These are phyloP conservation scores for Scytalidium lignicola DNA, from an alignment of 2,329 filamentous ascomycete genomes.

Conservation along the genomic window DNA sequence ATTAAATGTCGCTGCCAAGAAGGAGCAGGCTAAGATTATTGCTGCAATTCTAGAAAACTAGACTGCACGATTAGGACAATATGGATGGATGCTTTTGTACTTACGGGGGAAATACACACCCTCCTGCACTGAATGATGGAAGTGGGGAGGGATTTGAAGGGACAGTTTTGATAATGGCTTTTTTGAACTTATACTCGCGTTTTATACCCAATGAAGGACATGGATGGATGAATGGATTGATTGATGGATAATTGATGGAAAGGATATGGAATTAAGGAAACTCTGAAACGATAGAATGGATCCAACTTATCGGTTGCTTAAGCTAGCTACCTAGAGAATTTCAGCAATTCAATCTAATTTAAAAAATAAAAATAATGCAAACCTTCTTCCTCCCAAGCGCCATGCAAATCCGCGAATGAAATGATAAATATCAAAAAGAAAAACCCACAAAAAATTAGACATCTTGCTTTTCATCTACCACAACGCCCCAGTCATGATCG, in stretches of 20 bases:
- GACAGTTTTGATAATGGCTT: too few species aligned
- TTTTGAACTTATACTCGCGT: too few species aligned
- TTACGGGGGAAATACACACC: not conserved
- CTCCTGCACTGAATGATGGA: not conserved
- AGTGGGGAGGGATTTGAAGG: too few species aligned
- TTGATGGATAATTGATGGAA: too few species aligned
- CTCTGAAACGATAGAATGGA: not conserved
- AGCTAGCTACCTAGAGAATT: not conserved
- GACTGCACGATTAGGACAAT: too few species aligned
- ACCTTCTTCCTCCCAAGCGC: not conserved
- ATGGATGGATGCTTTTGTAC: too few species aligned
- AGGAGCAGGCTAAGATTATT: constrained; percentile 10
- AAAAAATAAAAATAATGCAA: not conserved
- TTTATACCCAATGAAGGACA: too few species aligned
- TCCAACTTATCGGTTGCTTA: not conserved
- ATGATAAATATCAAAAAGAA: not conserved
- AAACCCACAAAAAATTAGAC: constrained; percentile 1
- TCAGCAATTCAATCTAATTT: not conserved
- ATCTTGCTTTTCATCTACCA: constrained; percentile 53
- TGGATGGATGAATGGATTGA: too few species aligned
- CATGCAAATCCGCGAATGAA: not conserved
- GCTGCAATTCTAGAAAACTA: not conserved
- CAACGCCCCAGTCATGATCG: constrained; percentile 64
- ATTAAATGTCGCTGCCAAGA: constrained; percentile 10
- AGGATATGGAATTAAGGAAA: not conserved